These are phyloP conservation scores for Pisolithus thermaeus DNA, from an alignment of 1,284 basidiomycete genomes.

Conservation along the genomic window DNA sequence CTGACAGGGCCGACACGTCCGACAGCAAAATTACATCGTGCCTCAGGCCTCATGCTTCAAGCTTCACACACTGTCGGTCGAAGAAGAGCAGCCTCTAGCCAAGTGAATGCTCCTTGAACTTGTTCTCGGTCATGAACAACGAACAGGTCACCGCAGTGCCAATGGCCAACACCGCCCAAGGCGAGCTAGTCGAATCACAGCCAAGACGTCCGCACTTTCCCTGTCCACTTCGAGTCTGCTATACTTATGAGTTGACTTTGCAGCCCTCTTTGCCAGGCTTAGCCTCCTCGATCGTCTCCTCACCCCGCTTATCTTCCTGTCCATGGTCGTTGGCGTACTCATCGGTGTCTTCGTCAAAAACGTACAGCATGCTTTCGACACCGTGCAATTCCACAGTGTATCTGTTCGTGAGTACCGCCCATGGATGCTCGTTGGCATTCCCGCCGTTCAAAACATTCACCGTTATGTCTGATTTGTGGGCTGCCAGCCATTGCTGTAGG, in stretches of 20 bases:
- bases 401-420: constrained; percentile 48
- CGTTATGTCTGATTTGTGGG: neutral
- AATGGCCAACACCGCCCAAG: neutral
- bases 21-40: too few species aligned
- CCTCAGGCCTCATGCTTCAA: too few species aligned
- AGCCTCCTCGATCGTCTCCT: constrained; percentile 62
- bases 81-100: too few species aligned
- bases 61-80: too few species aligned
- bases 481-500: constrained; percentile 66
- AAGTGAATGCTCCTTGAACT: too few species aligned
- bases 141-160: neutral
- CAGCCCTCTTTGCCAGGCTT: constrained; percentile 42
- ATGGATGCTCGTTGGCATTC: neutral
- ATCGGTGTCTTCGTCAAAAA: constrained; percentile 60
- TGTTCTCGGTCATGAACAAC: neutral
- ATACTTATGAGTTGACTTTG: neutral
- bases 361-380: constrained; percentile 50
- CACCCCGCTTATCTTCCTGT: constrained; percentile 65
- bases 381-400: constrained; percentile 46
- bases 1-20: too few species aligned
- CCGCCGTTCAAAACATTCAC: constrained; percentile 4
- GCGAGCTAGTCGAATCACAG: neutral
- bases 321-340: constrained; percentile 77
- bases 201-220: neutral
- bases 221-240: neutral